Evolutionary conservation across 164 flowering plant genomes (phyloP), one percentile per base, ranked within the genome.

Genomic region (Stephania cephalantha): DNA sequence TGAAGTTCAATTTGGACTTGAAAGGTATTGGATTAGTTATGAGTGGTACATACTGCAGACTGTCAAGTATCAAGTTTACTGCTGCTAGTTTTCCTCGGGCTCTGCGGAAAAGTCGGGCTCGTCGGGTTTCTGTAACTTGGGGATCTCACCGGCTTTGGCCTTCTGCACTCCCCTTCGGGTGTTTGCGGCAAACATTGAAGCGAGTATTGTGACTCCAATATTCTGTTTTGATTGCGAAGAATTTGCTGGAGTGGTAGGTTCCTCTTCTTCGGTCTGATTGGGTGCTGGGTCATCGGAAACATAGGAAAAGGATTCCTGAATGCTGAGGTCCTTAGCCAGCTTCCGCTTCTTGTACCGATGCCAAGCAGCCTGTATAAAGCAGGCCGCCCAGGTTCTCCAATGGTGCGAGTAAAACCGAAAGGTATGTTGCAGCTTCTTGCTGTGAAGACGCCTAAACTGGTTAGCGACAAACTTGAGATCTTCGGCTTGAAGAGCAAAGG

Each of bases 311-410:
- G 93, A 87, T 72, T 90, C 90, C 65, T 74, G 79, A 73, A 80
- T 52, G 5, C 73, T 74, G 63, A 90, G 88, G 44, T 79, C 81
- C 72, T 75, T 85, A 6, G 87, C 89, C 85, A 85, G 69, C 82
- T 50, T 87, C 70, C 93, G 83, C 81, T 85, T 88, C 86, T 85
- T 88, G 76, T 80, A 76, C 46, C 91, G 82, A 3, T 86, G 85
- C 99, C 97, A 95, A 53, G 98, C 99, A 31, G 91, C 99, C 79
- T 93, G 99, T 71, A 95, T 87, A 80, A 90, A 95, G 82, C 97
- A 91, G 25, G 98, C 96, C n/a, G 97, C 96, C 99, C 99, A 95
- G 18, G 97, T 91, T 71, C 99, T 86, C 99, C 99, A 93, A 69
- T 95, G 99, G 79, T 91, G 91, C 18, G 99, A 93, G 71, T 95